A percentile compares a stretch with the other conserved stretches of the same genome.
Evolutionary conservation across 345 rosid species (phyloP).

Genomic region (Moricandia moricandioides): DNA sequence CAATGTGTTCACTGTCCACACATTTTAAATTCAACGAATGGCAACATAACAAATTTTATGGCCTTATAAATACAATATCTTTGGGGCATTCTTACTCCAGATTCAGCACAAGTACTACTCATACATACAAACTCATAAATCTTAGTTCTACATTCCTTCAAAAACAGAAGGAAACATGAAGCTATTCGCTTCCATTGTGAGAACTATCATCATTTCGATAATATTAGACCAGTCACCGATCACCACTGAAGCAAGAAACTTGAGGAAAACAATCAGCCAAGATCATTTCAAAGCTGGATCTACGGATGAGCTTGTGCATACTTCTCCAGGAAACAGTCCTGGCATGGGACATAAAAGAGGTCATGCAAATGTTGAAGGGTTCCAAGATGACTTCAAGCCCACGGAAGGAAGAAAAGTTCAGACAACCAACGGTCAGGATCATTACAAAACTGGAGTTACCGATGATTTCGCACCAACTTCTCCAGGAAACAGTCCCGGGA

Average conservation of each 20-base stretch:
- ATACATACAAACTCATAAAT: slow-evolving; percentile 13
- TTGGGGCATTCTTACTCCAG: slow-evolving; percentile 20
- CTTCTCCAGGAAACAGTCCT: slow-evolving; percentile 45
- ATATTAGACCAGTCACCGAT: slow-evolving; percentile 7
- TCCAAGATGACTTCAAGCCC: slow-evolving; percentile 8
- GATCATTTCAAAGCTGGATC: slow-evolving; percentile 9
- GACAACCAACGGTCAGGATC: not conserved
- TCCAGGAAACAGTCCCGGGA: slow-evolving; percentile 50
- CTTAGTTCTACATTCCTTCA: not conserved
- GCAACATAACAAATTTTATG: slow-evolving; percentile 19
- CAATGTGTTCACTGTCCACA: slow-evolving; percentile 8
- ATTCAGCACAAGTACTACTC: slow-evolving; percentile 10
- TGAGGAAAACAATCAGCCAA: slow-evolving; percentile 7
- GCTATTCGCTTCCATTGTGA: slow-evolving; percentile 14
- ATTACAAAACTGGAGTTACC: slow-evolving; percentile 1
- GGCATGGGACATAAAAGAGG: slow-evolving; percentile 38
- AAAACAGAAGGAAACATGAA: slow-evolving; percentile 3
- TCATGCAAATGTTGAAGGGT: not conserved
- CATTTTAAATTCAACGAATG: slow-evolving; percentile 8
- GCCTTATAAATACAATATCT: slow-evolving; percentile 25
- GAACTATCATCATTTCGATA: slow-evolving; percentile 10
- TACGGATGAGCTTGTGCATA: slow-evolving; percentile 39
- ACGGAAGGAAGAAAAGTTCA: slow-evolving; percentile 23
- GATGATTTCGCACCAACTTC: slow-evolving; percentile 47
- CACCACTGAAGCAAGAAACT: slow-evolving; percentile 25